Base-by-base conservation (phyloP, 192 early-diverging fungal species). In the Coemansia sp. region DNA sequence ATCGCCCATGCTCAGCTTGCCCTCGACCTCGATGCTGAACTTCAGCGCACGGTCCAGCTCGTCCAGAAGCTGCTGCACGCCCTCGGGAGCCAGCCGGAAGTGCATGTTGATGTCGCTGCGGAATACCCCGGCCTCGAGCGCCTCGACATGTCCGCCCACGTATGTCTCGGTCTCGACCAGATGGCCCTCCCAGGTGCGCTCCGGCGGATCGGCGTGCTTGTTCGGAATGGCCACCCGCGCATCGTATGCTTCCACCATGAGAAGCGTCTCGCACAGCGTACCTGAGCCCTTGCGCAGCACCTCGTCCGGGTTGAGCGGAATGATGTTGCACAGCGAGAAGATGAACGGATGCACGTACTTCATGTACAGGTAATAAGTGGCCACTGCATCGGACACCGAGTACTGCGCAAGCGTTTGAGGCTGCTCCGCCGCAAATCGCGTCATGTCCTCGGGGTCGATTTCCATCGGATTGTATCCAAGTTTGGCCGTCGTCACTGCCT, bases 311-410 rank as follows among this genome's bases (percentile, higher is more conserved):
- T 91, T 91, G 68, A 98, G 87, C 0, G 97, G 97, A 66, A 99
- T 98, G 66, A 99, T 96, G 65, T 96, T 99, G 82, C 97, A 98
- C 22, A 99, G 86, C n/a, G 97, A 99, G 65, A 98, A 99, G 40
- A 96, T 94, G 64, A 99, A 99, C 28, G 95, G 96, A 72, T 99
- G 91, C 28, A 99, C 94, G 74, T 99, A 97, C 75, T 98, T 97
- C 95, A 98, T 99, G 66, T 98, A 99, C 9, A 99, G 76, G 55
- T 99, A 99, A 71, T 97, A 99, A 1, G 97, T 99, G 0, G 97
- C 97, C 9, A 99, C 97, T 1, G 97, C 97, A 81, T 99, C 97
- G 25, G 97, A 99, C 31, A 99, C 97, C 9, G 96, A 97, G 72
- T 99, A 99, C 67, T 98, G 95, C 4, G 97, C 92, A 50, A 99